These are phyloP conservation scores for Alternaria dauci DNA, from an alignment of 2,329 filamentous ascomycete species.

Conservation along the genomic window DNA sequence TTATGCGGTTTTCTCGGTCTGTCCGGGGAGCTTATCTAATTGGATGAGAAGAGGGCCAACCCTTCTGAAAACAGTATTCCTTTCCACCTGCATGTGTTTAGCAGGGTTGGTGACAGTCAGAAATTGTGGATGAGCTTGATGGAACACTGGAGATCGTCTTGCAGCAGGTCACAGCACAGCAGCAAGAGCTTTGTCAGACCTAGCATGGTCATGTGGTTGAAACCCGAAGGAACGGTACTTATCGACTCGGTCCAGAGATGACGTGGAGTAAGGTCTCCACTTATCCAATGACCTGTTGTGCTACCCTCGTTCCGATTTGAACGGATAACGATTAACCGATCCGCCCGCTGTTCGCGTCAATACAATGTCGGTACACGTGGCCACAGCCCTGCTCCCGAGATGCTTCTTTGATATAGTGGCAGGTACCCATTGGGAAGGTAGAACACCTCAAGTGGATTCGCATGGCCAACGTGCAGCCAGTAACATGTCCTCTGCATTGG, in stretches of 20 bases:
- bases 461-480: background rate
- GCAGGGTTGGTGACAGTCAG: background rate
- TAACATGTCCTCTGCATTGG: background rate
- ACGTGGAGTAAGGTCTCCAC: background rate
- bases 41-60: constrained; percentile 8
- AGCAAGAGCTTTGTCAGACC: background rate
- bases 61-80: background rate
- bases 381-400: background rate
- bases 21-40: background rate
- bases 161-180: background rate
- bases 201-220: background rate
- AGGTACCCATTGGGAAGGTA: background rate
- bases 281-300: background rate
- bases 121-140: background rate
- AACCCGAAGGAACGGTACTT: background rate
- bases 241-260: background rate
- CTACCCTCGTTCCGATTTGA: background rate
- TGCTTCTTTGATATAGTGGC: background rate
- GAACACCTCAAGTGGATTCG: background rate
- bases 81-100: background rate
- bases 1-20: background rate
- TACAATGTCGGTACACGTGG: background rate
- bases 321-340: background rate
- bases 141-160: background rate
- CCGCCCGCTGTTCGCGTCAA: background rate